A percentile compares a stretch with the other conserved stretches of the same genome.
Conservation (phyloP, 2,329 filamentous ascomycete genomes). For the Pezicula carpinea region DNA sequence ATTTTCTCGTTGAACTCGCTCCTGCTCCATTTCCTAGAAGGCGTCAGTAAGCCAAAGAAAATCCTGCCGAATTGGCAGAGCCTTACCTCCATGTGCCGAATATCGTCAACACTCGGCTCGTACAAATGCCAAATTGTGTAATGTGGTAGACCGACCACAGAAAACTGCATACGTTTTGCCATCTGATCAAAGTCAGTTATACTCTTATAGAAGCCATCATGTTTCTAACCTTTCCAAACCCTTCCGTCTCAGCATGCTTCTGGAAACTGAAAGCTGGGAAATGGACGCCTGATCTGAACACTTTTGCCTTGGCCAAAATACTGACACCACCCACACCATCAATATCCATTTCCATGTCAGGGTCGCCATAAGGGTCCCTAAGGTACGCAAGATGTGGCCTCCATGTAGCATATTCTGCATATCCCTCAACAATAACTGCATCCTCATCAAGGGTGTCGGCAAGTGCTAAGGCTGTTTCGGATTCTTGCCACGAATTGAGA, state of each 20-base stretch:
- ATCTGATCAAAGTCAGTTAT: conserved; percentile 54
- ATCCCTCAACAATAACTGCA: conserved; percentile 97
- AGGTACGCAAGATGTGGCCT: conserved; percentile 94
- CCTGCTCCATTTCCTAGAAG: conserved; percentile 81
- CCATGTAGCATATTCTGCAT: conserved; percentile 98
- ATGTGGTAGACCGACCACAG: conserved; percentile 90
- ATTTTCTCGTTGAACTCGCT: conserved; percentile 72
- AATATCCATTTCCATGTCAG: conserved; percentile 99
- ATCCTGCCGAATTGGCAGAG: neutral
- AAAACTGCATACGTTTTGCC: conserved; percentile 94
- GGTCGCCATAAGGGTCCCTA: conserved; percentile 92
- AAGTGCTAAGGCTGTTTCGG: conserved; percentile 87
- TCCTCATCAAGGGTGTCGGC: conserved; percentile 96
- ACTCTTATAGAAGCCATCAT: neutral
- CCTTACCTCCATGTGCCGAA: conserved; percentile 85
- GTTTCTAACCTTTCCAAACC: conserved; percentile 82
- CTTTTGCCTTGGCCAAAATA: conserved; percentile 91
- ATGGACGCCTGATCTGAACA: conserved; percentile 92
- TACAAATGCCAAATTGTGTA: conserved; percentile 99
- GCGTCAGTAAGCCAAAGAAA: conserved; percentile 13
- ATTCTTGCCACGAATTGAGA: conserved; percentile 98
- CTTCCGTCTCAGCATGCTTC: conserved; percentile 97
- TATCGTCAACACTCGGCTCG: conserved; percentile 96
- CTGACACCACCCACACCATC: conserved; percentile 97
- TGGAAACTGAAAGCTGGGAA: conserved; percentile 99